Evolutionary conservation across 257 asterid species (phyloP).

Genomic region (Plantago elongata): DNA sequence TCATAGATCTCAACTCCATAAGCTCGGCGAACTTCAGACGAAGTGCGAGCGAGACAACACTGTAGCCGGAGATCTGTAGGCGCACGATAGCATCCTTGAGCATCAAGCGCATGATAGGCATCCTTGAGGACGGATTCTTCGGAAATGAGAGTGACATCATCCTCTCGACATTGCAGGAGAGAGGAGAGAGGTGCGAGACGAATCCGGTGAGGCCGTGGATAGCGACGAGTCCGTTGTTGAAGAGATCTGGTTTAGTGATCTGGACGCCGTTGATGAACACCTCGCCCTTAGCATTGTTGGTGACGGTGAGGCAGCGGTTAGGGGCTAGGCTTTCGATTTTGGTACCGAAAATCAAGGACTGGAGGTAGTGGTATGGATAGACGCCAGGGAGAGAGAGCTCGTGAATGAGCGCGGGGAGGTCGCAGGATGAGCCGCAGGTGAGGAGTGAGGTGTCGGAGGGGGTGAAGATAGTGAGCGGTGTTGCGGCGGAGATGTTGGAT

Average conservation of each 20-base stretch:
- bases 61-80: conserved; percentile 52
- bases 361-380: conserved; percentile 56
- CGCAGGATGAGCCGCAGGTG: conserved; percentile 70
- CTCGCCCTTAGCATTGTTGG: conserved; percentile 31
- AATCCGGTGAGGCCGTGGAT: conserved; percentile 65
- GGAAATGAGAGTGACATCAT: conserved; percentile 52
- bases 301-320: conserved; percentile 68
- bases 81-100: conserved; percentile 54
- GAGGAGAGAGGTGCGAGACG: conserved; percentile 60
- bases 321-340: conserved; percentile 69
- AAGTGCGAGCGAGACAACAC: conserved; percentile 59
- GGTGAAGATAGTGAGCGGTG: conserved; percentile 78
- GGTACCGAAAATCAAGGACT: conserved; percentile 64
- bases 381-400: conserved; percentile 83
- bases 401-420: conserved; percentile 57
- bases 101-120: conserved; percentile 48
- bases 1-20: conserved; percentile 45
- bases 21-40: conserved; percentile 53
- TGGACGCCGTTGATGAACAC: conserved; percentile 58
- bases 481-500: conserved; percentile 51
- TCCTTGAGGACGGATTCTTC: conserved; percentile 21
- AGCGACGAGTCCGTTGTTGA: conserved; percentile 57
- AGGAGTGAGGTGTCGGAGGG: conserved; percentile 74
- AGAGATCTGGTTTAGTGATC: conserved; percentile 58
- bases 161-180: conserved; percentile 63